Evolutionary conservation across 306 rosid genomes (phyloP).

Genomic region (Gleditsia sinensis): DNA sequence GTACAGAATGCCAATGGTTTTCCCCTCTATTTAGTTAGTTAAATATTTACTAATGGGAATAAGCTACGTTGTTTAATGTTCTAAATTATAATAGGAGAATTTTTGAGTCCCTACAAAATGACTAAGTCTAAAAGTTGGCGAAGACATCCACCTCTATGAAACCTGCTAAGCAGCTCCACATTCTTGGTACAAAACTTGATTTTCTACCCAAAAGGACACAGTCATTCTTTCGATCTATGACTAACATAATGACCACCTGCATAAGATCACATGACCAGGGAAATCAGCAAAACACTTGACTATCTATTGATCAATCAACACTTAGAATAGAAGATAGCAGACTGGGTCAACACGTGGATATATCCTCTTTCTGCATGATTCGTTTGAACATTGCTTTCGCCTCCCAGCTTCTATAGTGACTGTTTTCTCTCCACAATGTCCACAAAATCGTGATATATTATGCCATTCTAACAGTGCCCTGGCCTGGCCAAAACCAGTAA

Average conservation of each 20-base stretch:
- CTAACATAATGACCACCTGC: constrained; percentile 94
- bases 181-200: constrained; percentile 56
- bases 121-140: constrained; percentile 27
- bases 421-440: constrained; percentile 81
- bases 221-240: constrained; percentile 79
- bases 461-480: constrained; percentile 94
- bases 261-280: constrained; percentile 18
- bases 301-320: constrained; percentile 28
- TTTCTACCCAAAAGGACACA: constrained; percentile 71
- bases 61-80: constrained; percentile 2
- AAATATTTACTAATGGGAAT: not conserved
- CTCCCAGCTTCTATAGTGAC: constrained; percentile 78
- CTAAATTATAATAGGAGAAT: not conserved
- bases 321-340: constrained; percentile 20
- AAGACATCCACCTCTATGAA: constrained; percentile 70
- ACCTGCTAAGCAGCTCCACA: constrained; percentile 94
- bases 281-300: constrained; percentile 28
- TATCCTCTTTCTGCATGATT: constrained; percentile 68
- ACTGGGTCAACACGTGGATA: constrained; percentile 97
- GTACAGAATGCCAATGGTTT: not conserved
- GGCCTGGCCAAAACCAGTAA: constrained; percentile 58
- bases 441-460: constrained; percentile 69
- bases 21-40: constrained; percentile 4
- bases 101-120: constrained; percentile 21
- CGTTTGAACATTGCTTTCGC: constrained; percentile 78